phyloP scores from a whole-genome alignment of 768 basidiomycete species.

The Kwoniella bestiolae region DNA sequence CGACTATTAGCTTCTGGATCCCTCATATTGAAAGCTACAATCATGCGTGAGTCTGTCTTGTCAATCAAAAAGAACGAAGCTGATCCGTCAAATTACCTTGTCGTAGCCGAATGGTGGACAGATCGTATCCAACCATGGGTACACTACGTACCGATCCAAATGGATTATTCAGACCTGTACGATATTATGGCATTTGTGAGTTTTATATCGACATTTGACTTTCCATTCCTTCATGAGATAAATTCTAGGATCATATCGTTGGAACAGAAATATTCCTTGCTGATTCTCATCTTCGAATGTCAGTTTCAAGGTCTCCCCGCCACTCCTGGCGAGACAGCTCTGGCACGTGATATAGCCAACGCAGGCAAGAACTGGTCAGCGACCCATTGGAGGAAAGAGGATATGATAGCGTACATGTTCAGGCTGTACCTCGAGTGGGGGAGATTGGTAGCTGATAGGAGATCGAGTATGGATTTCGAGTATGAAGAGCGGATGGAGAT shows the following conservation, averaged over 20 bases:
- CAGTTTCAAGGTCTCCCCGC: conserved; percentile 43
- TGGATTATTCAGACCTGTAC: conserved; percentile 51
- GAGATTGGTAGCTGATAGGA: conserved; percentile 39
- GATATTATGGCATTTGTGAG: conserved; percentile 47
- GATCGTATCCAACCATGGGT: conserved; percentile 57
- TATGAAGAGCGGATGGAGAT: conserved; percentile 39
- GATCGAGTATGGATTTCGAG: conserved; percentile 42
- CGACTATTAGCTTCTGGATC: conserved; percentile 47
- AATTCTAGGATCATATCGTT: not conserved
- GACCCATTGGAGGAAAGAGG: conserved; percentile 50
- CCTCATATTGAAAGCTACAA: conserved; percentile 52
- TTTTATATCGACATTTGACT: not conserved
- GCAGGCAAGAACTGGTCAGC: conserved; percentile 44
- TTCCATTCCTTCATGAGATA: not conserved
- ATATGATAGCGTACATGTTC: conserved; percentile 54
- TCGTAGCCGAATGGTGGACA: conserved; percentile 55
- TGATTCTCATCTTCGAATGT: too few relatives aligned
- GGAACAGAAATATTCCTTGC: too few relatives aligned
- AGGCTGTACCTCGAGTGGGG: conserved; percentile 57
- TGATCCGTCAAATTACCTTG: too few relatives aligned
- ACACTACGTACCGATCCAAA: conserved; percentile 55
- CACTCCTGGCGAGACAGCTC: conserved; percentile 28
- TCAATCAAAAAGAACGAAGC: too few relatives aligned
- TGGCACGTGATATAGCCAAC: conserved; percentile 47
- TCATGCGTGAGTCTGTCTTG: conserved; percentile 48